A percentile compares a stretch with the other conserved stretches of the same genome.
Conservation (phyloP, 73 alveolate genomes). For the Urostyla sp. region DNA sequence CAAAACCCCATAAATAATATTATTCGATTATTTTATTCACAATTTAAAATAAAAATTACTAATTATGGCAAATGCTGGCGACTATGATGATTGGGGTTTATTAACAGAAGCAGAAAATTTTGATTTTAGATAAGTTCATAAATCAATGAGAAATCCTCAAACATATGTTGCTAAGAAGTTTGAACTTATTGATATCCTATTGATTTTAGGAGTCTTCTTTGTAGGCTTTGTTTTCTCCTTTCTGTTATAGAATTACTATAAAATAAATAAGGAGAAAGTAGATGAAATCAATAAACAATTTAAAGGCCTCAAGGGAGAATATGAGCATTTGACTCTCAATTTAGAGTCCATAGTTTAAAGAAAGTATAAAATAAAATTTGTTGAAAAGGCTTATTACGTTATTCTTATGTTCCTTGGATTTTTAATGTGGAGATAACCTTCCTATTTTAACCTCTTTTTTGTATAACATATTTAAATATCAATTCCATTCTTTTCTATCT, state of each 20-base stretch:
- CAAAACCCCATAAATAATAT: no score
- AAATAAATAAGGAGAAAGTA: constrained; percentile 16
- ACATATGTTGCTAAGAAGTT: no score
- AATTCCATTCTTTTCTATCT: constrained; percentile 13
- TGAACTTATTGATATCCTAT: constrained; percentile 5
- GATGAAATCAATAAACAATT: constrained; percentile 3
- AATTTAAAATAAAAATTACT: no score
- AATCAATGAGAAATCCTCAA: background rate
- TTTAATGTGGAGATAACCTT: constrained; percentile 29
- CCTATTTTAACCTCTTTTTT: background rate
- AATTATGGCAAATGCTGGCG: no score
- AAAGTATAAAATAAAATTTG: constrained; percentile 36
- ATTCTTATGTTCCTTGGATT: constrained; percentile 27
- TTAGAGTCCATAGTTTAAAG: background rate
- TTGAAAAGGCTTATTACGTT: constrained; percentile 25
- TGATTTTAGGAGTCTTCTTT: constrained; percentile 38
- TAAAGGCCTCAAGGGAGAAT: constrained; percentile 41
- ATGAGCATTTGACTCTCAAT: background rate
- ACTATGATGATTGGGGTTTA: no score
- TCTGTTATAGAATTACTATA: constrained; percentile 28
- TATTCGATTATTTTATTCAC: no score
- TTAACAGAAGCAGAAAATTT: no score
- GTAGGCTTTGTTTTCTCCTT: constrained; percentile 33
- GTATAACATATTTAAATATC: background rate
- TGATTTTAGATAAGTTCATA: background rate